Percentiles rank a stretch among this genome's conserved stretches.
phyloP scores from a whole-genome alignment of 2,329 filamentous ascomycete genomes.

The Colletotrichum sp. region DNA sequence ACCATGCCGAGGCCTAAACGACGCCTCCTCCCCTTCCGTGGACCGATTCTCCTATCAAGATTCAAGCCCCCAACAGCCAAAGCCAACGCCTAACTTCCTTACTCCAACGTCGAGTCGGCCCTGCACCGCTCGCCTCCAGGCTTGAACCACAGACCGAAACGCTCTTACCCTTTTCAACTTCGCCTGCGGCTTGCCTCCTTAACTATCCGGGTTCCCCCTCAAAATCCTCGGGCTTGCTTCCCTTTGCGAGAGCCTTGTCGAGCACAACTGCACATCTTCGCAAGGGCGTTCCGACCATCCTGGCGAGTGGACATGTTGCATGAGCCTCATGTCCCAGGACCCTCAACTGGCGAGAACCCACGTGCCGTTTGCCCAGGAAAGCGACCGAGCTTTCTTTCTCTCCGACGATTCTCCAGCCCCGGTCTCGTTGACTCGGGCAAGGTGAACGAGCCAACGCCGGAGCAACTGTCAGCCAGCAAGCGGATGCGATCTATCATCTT shows the following conservation, averaged over 20 bases:
- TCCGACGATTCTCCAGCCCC: background rate
- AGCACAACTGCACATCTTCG: background rate
- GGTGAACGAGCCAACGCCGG: slow-evolving; percentile 10
- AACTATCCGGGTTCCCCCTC: background rate
- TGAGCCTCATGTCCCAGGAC: slow-evolving; percentile 6
- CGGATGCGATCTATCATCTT: background rate
- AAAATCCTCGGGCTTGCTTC: background rate
- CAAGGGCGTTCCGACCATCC: background rate
- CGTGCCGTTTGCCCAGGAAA: slow-evolving; percentile 1
- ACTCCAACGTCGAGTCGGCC: background rate
- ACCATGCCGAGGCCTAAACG: background rate
- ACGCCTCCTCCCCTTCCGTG: background rate
- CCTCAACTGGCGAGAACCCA: background rate
- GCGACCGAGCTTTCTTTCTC: slow-evolving; percentile 1
- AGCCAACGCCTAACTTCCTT: background rate
- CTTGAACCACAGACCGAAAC: slow-evolving; percentile 8
- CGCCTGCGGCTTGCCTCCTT: background rate
- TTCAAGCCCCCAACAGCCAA: background rate
- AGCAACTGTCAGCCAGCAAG: background rate
- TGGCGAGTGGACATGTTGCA: background rate
- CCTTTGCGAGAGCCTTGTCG: background rate
- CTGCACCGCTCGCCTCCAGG: background rate
- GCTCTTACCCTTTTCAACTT: background rate
- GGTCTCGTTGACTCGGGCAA: background rate
- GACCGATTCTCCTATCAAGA: background rate